phyloP scores from a whole-genome alignment of 352 stramenopile genomes.

The Thalassiosira mediterranea region DNA sequence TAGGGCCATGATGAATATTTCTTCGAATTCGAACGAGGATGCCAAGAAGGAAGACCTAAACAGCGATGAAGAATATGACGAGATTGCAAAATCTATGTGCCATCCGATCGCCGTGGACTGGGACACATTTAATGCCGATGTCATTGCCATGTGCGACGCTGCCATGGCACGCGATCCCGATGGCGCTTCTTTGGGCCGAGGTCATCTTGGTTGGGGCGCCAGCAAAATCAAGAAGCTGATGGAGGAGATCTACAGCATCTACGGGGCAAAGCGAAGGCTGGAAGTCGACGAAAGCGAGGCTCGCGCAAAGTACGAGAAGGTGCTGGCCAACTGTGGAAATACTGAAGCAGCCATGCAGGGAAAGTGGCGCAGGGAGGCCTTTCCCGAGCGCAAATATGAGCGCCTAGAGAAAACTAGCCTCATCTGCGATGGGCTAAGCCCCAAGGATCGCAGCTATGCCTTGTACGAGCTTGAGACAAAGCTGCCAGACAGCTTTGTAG shows the following conservation, averaged over 20 bases:
- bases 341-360: conserved; percentile 74
- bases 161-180: conserved; percentile 58
- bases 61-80: conserved; percentile 27
- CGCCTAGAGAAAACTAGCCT: conserved; percentile 63
- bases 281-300: conserved; percentile 72
- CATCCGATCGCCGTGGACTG: conserved; percentile 75
- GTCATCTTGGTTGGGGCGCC: conserved; percentile 59
- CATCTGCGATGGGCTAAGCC: conserved; percentile 76
- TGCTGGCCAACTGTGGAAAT: conserved; percentile 63
- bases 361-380: conserved; percentile 71
- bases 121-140: conserved; percentile 73
- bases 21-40: background rate
- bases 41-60: background rate
- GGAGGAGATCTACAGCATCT: conserved; percentile 73
- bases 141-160: conserved; percentile 74
- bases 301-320: conserved; percentile 56
- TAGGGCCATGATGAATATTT: conserved; percentile 13
- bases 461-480: conserved; percentile 78
- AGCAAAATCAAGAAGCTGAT: conserved; percentile 73
- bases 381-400: conserved; percentile 79
- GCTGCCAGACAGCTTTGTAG: conserved; percentile 80
- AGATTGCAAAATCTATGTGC: conserved; percentile 39
- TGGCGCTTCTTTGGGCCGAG: conserved; percentile 31
- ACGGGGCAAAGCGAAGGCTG: conserved; percentile 49
- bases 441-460: conserved; percentile 76